Evolutionary conservation across 2,329 filamentous ascomycete genomes (phyloP).

Genomic region (Fonsecaea pugnacius): DNA sequence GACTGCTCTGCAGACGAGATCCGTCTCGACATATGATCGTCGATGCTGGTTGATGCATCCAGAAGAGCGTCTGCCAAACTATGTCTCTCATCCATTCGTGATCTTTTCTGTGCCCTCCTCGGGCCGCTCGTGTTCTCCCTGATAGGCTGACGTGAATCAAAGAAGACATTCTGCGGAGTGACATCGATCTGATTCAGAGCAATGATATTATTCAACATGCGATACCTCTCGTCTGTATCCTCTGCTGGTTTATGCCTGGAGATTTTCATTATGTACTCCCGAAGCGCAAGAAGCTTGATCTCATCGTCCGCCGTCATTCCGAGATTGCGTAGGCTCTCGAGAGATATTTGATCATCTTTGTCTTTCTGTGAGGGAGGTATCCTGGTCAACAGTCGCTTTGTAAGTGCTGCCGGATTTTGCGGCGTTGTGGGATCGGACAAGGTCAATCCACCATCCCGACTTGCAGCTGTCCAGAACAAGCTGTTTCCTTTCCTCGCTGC

Average conservation of each 20-base stretch:
- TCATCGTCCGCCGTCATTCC: slow-evolving; percentile 85
- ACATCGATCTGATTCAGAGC: slow-evolving; percentile 75
- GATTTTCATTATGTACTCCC: slow-evolving; percentile 89
- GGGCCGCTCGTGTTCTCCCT: slow-evolving; percentile 40
- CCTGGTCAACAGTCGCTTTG: slow-evolving; percentile 59
- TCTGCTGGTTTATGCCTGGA: slow-evolving; percentile 71
- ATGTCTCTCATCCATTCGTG: slow-evolving; percentile 58
- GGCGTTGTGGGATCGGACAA: slow-evolving; percentile 63
- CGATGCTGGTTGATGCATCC: slow-evolving; percentile 87
- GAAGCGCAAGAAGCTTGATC: slow-evolving; percentile 79
- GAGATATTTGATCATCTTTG: slow-evolving; percentile 92
- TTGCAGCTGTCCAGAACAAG: slow-evolving; percentile 81
- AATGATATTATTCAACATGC: slow-evolving; percentile 66
- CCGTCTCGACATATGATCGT: slow-evolving; percentile 52
- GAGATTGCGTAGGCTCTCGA: slow-evolving; percentile 80
- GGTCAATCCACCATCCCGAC: slow-evolving; percentile 71
- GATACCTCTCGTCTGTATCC: slow-evolving; percentile 45
- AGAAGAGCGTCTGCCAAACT: slow-evolving; percentile 89
- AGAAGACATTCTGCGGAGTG: slow-evolving; percentile 86
- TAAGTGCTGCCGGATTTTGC: slow-evolving; percentile 55
- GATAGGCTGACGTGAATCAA: slow-evolving; percentile 67
- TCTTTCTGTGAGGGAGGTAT: slow-evolving; percentile 62
- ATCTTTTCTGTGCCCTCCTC: slow-evolving; percentile 37
- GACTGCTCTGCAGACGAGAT: slow-evolving; percentile 22
- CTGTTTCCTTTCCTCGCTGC: slow-evolving; percentile 79